phyloP scores from a whole-genome alignment of 768 basidiomycete genomes.

The Psilocybe subaeruginosa region DNA sequence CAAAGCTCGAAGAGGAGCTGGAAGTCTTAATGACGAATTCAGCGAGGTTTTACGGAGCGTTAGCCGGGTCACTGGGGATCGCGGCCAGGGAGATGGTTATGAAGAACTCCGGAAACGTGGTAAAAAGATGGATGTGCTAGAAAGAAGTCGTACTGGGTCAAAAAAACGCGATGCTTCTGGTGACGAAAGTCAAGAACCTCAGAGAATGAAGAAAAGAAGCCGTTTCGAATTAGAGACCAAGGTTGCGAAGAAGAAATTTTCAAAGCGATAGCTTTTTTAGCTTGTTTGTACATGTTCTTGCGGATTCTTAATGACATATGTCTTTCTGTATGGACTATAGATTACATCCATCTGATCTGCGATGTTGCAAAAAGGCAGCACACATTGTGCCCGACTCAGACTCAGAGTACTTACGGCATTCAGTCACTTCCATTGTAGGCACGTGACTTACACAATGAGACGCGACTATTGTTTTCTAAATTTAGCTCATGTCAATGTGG shows the following conservation, averaged over 20 bases:
- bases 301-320: no score
- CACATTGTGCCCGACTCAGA: no score
- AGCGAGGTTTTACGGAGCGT: slow-evolving; percentile 73
- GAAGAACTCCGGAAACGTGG: slow-evolving; percentile 75
- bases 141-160: slow-evolving; percentile 49
- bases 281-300: background rate
- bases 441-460: background rate
- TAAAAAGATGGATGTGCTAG: slow-evolving; percentile 63
- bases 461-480: slow-evolving; percentile 1
- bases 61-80: slow-evolving; percentile 44
- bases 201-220: slow-evolving; percentile 43
- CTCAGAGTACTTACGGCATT: no score
- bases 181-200: slow-evolving; percentile 31
- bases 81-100: slow-evolving; percentile 69
- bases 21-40: slow-evolving; percentile 85
- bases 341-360: no score
- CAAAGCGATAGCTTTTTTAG: slow-evolving; percentile 10
- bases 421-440: background rate
- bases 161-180: slow-evolving; percentile 29
- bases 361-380: no score
- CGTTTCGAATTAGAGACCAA: slow-evolving; percentile 54
- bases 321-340: no score
- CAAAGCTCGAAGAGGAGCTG: slow-evolving; percentile 59
- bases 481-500: background rate
- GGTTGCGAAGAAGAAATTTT: slow-evolving; percentile 37